Percentiles rank a stretch among this genome's conserved stretches.
phyloP scores from a whole-genome alignment of 2,329 filamentous ascomycete species.

The Hypoxylon sp. region DNA sequence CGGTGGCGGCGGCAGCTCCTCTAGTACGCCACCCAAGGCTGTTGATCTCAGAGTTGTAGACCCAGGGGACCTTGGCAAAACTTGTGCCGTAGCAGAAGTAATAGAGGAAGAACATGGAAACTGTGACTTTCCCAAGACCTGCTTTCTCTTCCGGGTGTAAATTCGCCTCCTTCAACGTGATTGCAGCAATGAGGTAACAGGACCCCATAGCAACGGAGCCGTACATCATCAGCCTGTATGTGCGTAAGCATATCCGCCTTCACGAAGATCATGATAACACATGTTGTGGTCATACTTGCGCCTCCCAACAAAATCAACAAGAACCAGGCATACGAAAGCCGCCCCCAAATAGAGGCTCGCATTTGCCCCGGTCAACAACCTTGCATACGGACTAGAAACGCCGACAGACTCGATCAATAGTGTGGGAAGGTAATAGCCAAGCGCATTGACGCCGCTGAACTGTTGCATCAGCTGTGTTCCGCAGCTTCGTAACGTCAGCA shows the following conservation, averaged over 20 bases:
- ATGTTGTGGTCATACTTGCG: conserved; percentile 28
- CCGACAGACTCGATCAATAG: conserved; percentile 38
- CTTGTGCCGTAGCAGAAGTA: conserved; percentile 49
- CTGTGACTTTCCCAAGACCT: conserved; percentile 36
- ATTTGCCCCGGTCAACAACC: conserved; percentile 33
- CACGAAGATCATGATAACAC: background rate
- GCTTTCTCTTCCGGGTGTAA: conserved; percentile 30
- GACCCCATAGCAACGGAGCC: conserved; percentile 36
- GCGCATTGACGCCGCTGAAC: conserved; percentile 39
- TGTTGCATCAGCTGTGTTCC: conserved; percentile 46
- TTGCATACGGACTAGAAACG: conserved; percentile 33
- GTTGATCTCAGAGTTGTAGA: conserved; percentile 53
- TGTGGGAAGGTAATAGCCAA: conserved; percentile 37
- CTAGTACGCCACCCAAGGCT: conserved; percentile 53
- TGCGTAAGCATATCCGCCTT: conserved; percentile 10
- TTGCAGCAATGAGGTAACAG: conserved; percentile 36
- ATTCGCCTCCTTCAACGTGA: conserved; percentile 34
- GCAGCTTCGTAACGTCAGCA: conserved; percentile 29
- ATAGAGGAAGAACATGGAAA: conserved; percentile 52
- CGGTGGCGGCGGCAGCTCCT: conserved; percentile 51
- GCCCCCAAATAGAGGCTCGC: conserved; percentile 36
- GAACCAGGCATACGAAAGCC: conserved; percentile 34
- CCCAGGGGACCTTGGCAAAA: conserved; percentile 38
- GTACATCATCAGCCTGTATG: conserved; percentile 37
- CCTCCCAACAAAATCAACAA: conserved; percentile 33